Evolutionary conservation across 1,139 yeast species (phyloP), one percentile per base, ranked within the genome.

Genomic region (Yamadazyma jaroonii): DNA sequence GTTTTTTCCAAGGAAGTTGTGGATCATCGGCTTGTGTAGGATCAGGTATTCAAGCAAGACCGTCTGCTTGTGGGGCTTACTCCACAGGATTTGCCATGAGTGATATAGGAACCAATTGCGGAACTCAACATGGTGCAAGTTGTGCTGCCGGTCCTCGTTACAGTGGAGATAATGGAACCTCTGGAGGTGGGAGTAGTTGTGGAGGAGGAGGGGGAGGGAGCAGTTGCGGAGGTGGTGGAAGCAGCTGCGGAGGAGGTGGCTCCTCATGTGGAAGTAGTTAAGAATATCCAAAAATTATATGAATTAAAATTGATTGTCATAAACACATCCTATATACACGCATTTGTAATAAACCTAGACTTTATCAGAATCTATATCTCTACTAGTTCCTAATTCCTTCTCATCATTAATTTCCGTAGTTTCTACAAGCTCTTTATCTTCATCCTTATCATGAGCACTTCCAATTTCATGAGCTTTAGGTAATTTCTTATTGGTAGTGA

Each of bases 401-500:
- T 17, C 20, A 17, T 17, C 20, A 17, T 17, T 17, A 6, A 6
- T 17, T 17, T 17, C 20, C 6, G 20, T 17, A 6, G 20, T 17
- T 17, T 6, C 6, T 17, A 4, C 20, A 17, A 17, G 4, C 6
- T 17, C 20, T 6, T 17, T 17, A 4, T 17, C 20, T 17, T 17
- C 20, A 17, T 23, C 12, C 14, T 24, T n/a, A 28, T 21, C 11
- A 5, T 20, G 29, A 27, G 29, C 13, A 13, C 29, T 27, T 6
- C 27, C 32, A 24, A 39, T 33, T 10, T 45, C 39, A 5, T 36
- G 30, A 14, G 37, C 39, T 9, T 25, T 17, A n/a, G 72, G 72
- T 23, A 65, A 45, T 29, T 53, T 55, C 36, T 59, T 47, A 45
- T 62, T 63, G 20, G 66, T 58, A n/a, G 53, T 41, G 37, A 61